Percentiles rank a stretch among this genome's conserved stretches.
Evolutionary conservation across 345 rosid species (phyloP).

Genomic region (Acer campestre): DNA sequence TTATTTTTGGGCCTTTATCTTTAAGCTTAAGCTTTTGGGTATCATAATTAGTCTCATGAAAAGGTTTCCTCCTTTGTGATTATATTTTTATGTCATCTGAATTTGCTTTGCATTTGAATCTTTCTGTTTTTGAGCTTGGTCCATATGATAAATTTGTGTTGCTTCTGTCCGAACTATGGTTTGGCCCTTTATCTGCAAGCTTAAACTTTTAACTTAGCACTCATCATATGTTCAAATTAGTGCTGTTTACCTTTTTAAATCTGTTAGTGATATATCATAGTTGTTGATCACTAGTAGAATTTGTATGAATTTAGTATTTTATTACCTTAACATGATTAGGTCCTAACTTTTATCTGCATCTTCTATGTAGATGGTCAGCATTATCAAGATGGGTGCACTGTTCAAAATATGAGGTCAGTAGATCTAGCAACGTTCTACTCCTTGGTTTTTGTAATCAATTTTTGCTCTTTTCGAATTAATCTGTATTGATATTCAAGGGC

Average conservation of each 20-base stretch:
- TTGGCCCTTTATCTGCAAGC: not conserved
- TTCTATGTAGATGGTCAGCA: conserved; percentile 53
- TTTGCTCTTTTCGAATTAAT: not conserved
- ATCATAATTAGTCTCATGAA: not conserved
- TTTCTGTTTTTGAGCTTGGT: not conserved
- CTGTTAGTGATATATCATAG: not conserved
- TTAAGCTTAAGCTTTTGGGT: not conserved
- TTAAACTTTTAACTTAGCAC: not conserved
- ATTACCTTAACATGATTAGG: conserved; percentile 8
- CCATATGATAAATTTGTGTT: not conserved
- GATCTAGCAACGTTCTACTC: not conserved
- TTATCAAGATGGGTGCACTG: conserved; percentile 65
- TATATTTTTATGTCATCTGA: not conserved
- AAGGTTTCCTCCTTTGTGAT: not conserved
- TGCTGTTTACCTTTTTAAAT: conserved; percentile 2
- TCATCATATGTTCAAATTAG: not conserved
- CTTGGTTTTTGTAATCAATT: not conserved
- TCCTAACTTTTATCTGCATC: conserved; percentile 18
- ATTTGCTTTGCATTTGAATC: not conserved
- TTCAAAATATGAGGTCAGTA: conserved; percentile 65
- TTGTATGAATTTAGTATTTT: not conserved
- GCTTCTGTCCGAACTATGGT: not conserved
- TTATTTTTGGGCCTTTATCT: not conserved
- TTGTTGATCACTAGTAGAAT: not conserved
- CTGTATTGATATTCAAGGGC: not conserved